These are phyloP conservation scores for Ophiosphaerella narmari DNA, from an alignment of 2,329 filamentous ascomycete genomes.

Conservation along the genomic window DNA sequence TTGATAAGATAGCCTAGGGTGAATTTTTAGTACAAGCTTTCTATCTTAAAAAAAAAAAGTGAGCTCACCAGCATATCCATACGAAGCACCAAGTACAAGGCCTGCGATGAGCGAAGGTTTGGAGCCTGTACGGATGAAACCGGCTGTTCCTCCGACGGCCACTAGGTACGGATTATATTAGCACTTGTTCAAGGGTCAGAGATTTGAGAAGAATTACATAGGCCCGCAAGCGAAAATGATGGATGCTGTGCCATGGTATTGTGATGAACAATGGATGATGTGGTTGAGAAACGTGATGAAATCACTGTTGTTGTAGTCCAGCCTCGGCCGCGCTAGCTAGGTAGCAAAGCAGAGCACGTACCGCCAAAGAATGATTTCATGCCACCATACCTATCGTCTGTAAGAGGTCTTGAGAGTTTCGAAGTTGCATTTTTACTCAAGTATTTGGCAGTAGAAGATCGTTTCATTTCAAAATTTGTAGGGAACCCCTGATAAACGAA, in stretches of 20 bases:
- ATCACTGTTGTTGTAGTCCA: neutral
- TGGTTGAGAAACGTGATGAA: neutral
- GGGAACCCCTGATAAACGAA: too few relatives aligned
- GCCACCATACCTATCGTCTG: neutral
- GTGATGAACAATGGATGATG: conserved; percentile 2
- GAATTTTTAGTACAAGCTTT: neutral
- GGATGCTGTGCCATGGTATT: conserved; percentile 34
- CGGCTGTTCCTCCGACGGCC: conserved; percentile 32
- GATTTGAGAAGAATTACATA: conserved; percentile 15
- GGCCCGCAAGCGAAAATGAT: conserved; percentile 34
- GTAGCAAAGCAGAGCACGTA: neutral
- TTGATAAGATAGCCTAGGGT: conserved; percentile 31
- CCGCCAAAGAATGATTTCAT: neutral
- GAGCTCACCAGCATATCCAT: conserved; percentile 28
- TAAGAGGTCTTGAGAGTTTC: too few relatives aligned
- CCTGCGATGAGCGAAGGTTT: conserved; percentile 34
- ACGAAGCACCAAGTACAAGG: conserved; percentile 30
- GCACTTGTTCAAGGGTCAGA: too few relatives aligned
- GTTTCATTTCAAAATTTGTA: too few relatives aligned
- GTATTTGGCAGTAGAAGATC: too few relatives aligned
- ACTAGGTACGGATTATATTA: conserved; percentile 10
- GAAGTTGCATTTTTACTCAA: too few relatives aligned
- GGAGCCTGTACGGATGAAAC: conserved; percentile 34
- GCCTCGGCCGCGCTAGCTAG: neutral
- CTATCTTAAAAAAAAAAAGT: neutral